Evolutionary conservation across 768 basidiomycete genomes (phyloP).

Genomic region (Lactifluus volemus): DNA sequence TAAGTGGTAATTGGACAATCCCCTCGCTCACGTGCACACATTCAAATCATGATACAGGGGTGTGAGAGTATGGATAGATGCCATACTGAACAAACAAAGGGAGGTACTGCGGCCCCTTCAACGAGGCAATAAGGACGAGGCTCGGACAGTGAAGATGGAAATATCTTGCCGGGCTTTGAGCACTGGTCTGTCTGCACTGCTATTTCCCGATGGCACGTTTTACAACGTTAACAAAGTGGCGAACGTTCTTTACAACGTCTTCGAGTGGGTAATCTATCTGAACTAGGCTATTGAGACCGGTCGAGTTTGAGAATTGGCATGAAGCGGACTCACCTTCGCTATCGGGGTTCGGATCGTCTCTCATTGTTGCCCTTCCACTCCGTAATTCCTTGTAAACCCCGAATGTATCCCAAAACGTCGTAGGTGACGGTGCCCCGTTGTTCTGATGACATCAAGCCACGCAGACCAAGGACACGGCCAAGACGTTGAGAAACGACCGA

Average conservation of each 20-base stretch:
- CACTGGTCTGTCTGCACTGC: slow-evolving; percentile 32
- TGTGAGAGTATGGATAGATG: no score
- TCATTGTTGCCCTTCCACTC: slow-evolving; percentile 96
- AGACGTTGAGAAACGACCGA: slow-evolving; percentile 71
- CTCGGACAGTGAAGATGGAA: neutral
- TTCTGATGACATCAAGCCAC: slow-evolving; percentile 92
- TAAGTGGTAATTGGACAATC: no score
- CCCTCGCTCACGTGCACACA: no score
- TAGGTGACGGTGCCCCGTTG: slow-evolving; percentile 92
- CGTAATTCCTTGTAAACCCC: slow-evolving; percentile 66
- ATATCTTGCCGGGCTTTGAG: slow-evolving; percentile 36
- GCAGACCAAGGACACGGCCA: slow-evolving; percentile 71
- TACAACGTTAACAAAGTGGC: slow-evolving; percentile 64
- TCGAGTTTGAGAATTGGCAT: neutral
- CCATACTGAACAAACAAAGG: no score
- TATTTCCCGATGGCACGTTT: slow-evolving; percentile 67
- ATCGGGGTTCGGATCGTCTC: slow-evolving; percentile 70
- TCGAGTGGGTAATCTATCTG: slow-evolving; percentile 68
- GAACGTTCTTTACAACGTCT: slow-evolving; percentile 72
- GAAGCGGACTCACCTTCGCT: slow-evolving; percentile 46
- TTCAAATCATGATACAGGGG: no score
- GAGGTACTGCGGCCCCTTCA: no score
- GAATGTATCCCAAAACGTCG: slow-evolving; percentile 75
- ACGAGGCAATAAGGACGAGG: neutral
- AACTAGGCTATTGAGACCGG: neutral